A percentile compares a stretch with the other conserved stretches of the same genome.
These are phyloP conservation scores for Russula earlei DNA, from an alignment of 768 basidiomycete species.

Conservation along the genomic window DNA sequence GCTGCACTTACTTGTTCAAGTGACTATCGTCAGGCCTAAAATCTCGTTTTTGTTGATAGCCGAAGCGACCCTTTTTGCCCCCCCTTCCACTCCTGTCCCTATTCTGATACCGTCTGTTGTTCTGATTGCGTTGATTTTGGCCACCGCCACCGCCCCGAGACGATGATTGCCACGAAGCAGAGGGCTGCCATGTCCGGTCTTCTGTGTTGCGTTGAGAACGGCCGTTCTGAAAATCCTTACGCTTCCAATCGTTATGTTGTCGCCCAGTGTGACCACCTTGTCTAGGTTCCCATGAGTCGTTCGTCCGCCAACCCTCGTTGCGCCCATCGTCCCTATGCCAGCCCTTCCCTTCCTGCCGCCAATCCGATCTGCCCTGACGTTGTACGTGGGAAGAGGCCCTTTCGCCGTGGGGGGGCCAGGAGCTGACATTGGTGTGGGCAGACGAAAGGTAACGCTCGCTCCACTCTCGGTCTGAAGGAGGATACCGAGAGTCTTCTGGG, in stretches of 20 bases:
- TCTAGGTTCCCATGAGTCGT: slow-evolving; percentile 28
- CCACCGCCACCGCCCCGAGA: slow-evolving; percentile 25
- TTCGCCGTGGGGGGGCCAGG: slow-evolving; percentile 9
- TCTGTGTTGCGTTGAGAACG: slow-evolving; percentile 26
- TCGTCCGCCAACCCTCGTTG: slow-evolving; percentile 31
- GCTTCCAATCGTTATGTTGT: slow-evolving; percentile 18
- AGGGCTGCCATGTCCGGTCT: slow-evolving; percentile 67
- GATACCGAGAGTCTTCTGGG: slow-evolving; percentile 11
- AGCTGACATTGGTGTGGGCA: slow-evolving; percentile 3
- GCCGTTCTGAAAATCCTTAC: slow-evolving; percentile 20
- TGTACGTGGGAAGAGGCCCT: slow-evolving; percentile 8
- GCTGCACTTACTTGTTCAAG: slow-evolving; percentile 57
- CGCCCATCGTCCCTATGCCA: slow-evolving; percentile 38
- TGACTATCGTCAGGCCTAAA: slow-evolving; percentile 52
- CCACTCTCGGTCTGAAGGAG: slow-evolving; percentile 12
- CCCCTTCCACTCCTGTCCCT: slow-evolving; percentile 17
- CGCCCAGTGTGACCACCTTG: slow-evolving; percentile 13
- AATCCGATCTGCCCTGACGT: slow-evolving; percentile 14
- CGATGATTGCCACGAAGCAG: slow-evolving; percentile 52
- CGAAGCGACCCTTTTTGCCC: slow-evolving; percentile 24
- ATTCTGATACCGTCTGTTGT: slow-evolving; percentile 28
- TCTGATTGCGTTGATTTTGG: slow-evolving; percentile 29
- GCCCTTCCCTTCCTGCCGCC: slow-evolving; percentile 26
- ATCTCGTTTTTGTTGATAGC: slow-evolving; percentile 31
- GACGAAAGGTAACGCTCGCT: slow-evolving; percentile 6